Base-by-base conservation (phyloP, 495 filamentous ascomycete species). In the Penicillium parvum region DNA sequence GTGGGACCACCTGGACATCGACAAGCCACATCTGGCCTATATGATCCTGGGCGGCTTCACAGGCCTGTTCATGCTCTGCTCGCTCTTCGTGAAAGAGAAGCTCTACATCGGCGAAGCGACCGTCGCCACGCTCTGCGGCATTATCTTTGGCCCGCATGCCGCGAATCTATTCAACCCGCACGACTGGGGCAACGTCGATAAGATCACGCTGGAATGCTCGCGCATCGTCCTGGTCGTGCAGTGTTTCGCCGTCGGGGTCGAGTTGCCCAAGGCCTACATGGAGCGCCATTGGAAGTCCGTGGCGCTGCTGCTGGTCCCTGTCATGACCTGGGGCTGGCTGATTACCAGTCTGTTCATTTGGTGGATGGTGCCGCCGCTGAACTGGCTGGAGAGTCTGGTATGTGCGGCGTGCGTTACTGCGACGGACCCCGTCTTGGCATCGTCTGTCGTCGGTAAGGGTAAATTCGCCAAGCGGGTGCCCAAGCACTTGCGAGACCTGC, bases 71-170 rank as follows among this genome's bases (percentile, higher is more conserved):
- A 99, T 99, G 94, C 73, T 99, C 32, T 94, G 88, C 65, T 97
- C 92, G 28, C 84, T 92, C 33, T 82, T 97, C 64, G 91, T 99
- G 65, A 99, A 99, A 75, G 94, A 99, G 71, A 83, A 86, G 55
- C 78, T 99, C 41, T 99, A 99, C 70, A 97, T 99, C 44, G 94
- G 94, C 53, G 94, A 99, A 78, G 94, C 94, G 18, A 96, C 94
- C 7, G 86, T 99, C 7, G 94, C 94, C 26, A 97, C 94, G 3
- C 63, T 99, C 33, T 95, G 90, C 63, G 94, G 94, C 36, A 84
- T 97, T 65, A 96, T 99, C 53, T 97, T 99, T 60, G 94, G 94
- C 0, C 94, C 94, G 6, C 85, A 95, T 75, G 92, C 85, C 10
- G 91, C 90, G 39, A 85, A 91, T 55, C 75, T 96, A 26, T 94